phyloP scores from a whole-genome alignment of 2,329 filamentous ascomycete species.

The Diaporthe ampelina region DNA sequence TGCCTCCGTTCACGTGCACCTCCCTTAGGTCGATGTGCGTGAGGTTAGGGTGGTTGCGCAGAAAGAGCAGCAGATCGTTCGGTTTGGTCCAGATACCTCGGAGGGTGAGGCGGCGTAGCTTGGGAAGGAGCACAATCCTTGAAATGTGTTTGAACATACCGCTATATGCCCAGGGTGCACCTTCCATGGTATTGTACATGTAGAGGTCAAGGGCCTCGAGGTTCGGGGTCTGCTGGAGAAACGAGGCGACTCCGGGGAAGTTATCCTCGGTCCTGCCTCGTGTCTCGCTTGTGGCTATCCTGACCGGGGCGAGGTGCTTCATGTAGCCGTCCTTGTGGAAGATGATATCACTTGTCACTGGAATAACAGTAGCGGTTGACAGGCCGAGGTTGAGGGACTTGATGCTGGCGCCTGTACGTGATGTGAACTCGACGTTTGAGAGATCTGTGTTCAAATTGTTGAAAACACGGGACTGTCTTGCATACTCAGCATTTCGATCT shows the following conservation, averaged over 20 bases:
- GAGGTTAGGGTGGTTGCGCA: background rate
- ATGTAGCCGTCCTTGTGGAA: background rate
- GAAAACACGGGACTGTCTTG: background rate
- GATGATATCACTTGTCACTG: background rate
- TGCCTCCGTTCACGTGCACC: background rate
- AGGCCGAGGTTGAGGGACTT: constrained; percentile 12
- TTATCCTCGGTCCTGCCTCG: background rate
- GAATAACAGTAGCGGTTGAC: background rate
- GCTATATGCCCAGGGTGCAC: background rate
- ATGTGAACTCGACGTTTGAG: background rate
- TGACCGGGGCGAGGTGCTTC: background rate
- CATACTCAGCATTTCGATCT: background rate
- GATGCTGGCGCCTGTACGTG: background rate
- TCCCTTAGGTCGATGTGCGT: constrained; percentile 13
- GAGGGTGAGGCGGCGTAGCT: constrained; percentile 13
- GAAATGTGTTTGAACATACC: background rate
- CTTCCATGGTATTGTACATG: constrained; percentile 24
- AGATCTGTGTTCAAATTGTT: background rate
- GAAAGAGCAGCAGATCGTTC: background rate
- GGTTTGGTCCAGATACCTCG: constrained; percentile 5
- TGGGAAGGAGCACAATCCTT: background rate
- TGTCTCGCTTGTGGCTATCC: background rate
- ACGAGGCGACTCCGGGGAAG: constrained; percentile 1
- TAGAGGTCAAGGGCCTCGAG: constrained; percentile 21
- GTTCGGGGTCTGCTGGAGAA: constrained; percentile 24